These are phyloP conservation scores for Zymoseptoria tritici DNA, from an alignment of 2,329 filamentous ascomycete genomes.

Conservation along the genomic window DNA sequence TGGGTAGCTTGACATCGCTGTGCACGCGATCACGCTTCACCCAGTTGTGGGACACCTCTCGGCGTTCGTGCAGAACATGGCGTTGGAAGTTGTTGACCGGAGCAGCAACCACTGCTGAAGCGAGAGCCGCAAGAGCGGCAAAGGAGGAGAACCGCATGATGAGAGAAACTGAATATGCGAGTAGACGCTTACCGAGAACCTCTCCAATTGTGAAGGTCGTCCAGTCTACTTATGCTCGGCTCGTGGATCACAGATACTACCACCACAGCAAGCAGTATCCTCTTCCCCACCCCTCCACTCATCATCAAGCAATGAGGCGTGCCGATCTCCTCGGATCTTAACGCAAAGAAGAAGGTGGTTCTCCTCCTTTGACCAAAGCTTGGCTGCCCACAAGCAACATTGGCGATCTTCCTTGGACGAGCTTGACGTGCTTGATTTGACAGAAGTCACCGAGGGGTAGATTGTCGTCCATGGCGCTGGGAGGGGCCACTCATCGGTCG, in stretches of 20 bases:
- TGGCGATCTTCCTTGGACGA: neutral
- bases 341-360: neutral
- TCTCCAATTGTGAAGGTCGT: neutral
- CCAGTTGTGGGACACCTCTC: slow-evolving; percentile 32
- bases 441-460: neutral
- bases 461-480: neutral
- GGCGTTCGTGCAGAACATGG: slow-evolving; percentile 41
- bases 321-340: neutral
- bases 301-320: neutral
- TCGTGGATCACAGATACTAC: neutral
- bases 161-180: neutral
- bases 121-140: slow-evolving; percentile 9
- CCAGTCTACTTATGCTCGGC: neutral
- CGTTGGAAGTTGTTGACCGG: slow-evolving; percentile 12
- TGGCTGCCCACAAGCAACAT: neutral
- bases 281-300: neutral
- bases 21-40: slow-evolving; percentile 29
- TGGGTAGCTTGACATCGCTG: slow-evolving; percentile 20
- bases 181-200: neutral
- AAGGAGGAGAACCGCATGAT: slow-evolving; percentile 16
- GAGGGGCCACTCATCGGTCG: neutral
- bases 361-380: neutral
- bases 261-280: neutral
- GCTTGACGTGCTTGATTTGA: neutral
- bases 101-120: slow-evolving; percentile 9